Conservation (phyloP, 2,329 filamentous ascomycete species). For the Diaporthe vaccinii region DNA sequence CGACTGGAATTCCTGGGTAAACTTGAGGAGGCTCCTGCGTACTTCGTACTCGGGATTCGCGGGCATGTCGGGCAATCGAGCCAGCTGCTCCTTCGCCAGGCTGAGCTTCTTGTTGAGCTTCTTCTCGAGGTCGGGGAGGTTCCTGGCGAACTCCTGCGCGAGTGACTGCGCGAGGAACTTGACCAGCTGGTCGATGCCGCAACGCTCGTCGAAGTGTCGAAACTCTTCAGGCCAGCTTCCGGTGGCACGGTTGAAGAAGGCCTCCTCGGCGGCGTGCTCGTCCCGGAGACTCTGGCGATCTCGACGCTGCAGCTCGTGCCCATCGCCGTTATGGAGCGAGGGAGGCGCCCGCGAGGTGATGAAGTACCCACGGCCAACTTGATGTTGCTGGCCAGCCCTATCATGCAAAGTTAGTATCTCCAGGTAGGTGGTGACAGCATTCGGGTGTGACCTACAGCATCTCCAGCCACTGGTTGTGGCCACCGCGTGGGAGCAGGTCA, state of each 20-base stretch:
- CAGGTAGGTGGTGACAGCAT: background rate
- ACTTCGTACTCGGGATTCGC: constrained; percentile 77
- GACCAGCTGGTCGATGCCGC: constrained; percentile 67
- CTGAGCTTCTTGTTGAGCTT: constrained; percentile 65
- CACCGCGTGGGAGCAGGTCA: constrained; percentile 73
- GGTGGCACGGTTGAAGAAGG: constrained; percentile 60
- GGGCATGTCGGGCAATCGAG: constrained; percentile 75
- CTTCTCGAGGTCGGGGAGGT: constrained; percentile 57
- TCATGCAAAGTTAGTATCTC: background rate
- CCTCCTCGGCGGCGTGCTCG: constrained; percentile 65
- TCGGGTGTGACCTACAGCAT: constrained; percentile 54
- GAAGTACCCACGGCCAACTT: constrained; percentile 81
- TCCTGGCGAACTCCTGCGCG: constrained; percentile 66
- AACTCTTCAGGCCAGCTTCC: constrained; percentile 64
- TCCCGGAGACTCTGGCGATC: constrained; percentile 52
- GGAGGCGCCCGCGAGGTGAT: constrained; percentile 77
- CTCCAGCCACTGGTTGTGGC: constrained; percentile 69
- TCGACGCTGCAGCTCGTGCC: constrained; percentile 57
- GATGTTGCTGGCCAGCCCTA: constrained; percentile 67
- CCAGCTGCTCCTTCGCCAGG: constrained; percentile 67
- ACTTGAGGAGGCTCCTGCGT: constrained; percentile 68
- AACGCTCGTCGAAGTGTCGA: constrained; percentile 60
- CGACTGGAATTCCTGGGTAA: constrained; percentile 67
- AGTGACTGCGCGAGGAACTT: constrained; percentile 66
- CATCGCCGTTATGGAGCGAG: constrained; percentile 41